These are phyloP conservation scores for Platanthera guangdongensis DNA, from an alignment of 106 monocot genomes.

Conservation along the genomic window DNA sequence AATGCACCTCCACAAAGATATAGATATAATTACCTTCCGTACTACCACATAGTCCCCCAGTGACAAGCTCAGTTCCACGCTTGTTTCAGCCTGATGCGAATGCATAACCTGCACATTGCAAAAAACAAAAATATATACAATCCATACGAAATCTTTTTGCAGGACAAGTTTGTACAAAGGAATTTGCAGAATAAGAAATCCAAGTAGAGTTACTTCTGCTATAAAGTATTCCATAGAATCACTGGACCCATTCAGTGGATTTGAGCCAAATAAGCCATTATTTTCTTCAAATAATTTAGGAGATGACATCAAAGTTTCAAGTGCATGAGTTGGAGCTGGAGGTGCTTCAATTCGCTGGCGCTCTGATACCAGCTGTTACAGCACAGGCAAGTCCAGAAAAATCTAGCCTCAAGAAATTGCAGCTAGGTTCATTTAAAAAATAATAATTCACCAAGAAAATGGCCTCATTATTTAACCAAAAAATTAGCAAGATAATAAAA, in stretches of 20 bases:
- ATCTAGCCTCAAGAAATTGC: neutral
- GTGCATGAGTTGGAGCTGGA: conserved; percentile 31
- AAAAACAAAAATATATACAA: neutral
- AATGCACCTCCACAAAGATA: neutral
- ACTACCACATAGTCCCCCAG: conserved; percentile 75
- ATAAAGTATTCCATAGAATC: conserved; percentile 68
- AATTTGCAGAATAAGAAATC: neutral
- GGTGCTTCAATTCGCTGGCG: conserved; percentile 85
- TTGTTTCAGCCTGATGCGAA: conserved; percentile 65
- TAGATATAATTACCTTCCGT: conserved; percentile 43
- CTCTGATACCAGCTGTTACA: conserved; percentile 59
- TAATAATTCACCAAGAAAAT: neutral
- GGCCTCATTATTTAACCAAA: neutral
- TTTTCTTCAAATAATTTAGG: conserved; percentile 80
- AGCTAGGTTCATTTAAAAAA: neutral
- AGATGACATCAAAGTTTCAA: conserved; percentile 39
- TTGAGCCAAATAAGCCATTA: conserved; percentile 38
- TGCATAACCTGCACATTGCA: conserved; percentile 46
- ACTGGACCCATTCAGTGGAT: conserved; percentile 27
- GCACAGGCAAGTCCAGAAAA: neutral
- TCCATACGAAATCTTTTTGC: neutral
- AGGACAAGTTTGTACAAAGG: neutral
- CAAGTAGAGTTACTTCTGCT: conserved; percentile 52
- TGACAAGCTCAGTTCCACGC: conserved; percentile 66
- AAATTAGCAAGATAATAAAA: neutral